Conservation (phyloP, 2,329 filamentous ascomycete species). For the Didymella sp. region DNA sequence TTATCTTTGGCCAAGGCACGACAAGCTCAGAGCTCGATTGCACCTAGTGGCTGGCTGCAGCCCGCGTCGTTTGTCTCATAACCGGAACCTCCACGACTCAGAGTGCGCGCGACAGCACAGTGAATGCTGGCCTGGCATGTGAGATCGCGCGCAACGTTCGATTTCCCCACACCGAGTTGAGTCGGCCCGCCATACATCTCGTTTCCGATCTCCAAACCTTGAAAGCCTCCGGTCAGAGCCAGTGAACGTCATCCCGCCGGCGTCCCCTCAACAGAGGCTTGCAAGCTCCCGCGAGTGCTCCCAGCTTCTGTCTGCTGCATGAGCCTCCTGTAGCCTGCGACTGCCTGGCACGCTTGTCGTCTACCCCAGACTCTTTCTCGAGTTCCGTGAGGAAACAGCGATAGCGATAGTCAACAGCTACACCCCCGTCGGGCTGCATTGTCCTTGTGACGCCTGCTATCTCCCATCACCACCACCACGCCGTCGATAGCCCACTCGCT, state of each 20-base stretch:
- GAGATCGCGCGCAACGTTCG: conserved; percentile 14
- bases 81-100: conserved; percentile 16
- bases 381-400: conserved; percentile 12
- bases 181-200: conserved; percentile 16
- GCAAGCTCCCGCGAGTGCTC: conserved; percentile 3
- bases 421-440: conserved; percentile 33
- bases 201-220: conserved; percentile 18
- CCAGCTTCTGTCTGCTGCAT: conserved; percentile 12
- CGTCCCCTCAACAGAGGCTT: conserved; percentile 13
- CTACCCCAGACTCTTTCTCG: conserved; percentile 9
- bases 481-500: conserved; percentile 24
- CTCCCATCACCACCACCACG: conserved; percentile 26
- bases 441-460: conserved; percentile 50
- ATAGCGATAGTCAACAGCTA: conserved; percentile 10
- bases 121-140: conserved; percentile 16
- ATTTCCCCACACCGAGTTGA: conserved; percentile 13
- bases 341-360: conserved; percentile 14
- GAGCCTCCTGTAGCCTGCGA: conserved; percentile 15
- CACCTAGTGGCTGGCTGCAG: conserved; percentile 17
- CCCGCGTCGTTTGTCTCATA: conserved; percentile 19
- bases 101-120: conserved; percentile 13
- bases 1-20: conserved; percentile 20
- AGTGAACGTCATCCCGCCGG: conserved; percentile 22
- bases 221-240: conserved; percentile 11
- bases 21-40: conserved; percentile 15